These are phyloP conservation scores for Flaveria sonorensis DNA, from an alignment of 129 eudicot genomes.

Conservation along the genomic window DNA sequence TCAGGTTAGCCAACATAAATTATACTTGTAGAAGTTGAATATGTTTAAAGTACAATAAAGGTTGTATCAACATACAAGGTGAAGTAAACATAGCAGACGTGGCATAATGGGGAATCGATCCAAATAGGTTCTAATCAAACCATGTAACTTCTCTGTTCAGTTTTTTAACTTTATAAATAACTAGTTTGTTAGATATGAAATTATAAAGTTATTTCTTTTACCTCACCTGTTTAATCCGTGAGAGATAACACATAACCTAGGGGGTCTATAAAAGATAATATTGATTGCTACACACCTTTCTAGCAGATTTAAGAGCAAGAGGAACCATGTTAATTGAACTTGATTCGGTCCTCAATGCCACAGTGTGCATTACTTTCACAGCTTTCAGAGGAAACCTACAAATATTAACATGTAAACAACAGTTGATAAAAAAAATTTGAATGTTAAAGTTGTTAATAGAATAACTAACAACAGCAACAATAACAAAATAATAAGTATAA, in stretches of 20 bases:
- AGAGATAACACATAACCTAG: not conserved
- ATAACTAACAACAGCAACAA: slow-evolving; percentile 2
- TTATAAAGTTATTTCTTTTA: not conserved
- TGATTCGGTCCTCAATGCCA: slow-evolving; percentile 89
- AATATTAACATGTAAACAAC: slow-evolving; percentile 5
- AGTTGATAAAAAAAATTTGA: not conserved
- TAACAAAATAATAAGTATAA: not conserved
- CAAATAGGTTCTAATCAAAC: not conserved
- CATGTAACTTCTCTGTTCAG: not conserved
- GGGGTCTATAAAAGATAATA: not conserved
- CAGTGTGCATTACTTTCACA: slow-evolving; percentile 95
- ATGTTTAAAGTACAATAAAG: not conserved
- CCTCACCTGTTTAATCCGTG: not conserved
- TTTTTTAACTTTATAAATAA: not conserved
- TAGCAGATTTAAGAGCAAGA: slow-evolving; percentile 43
- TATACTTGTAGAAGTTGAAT: not conserved
- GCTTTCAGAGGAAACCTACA: slow-evolving; percentile 91
- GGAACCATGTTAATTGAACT: slow-evolving; percentile 48
- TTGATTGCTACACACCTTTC: slow-evolving; percentile 53
- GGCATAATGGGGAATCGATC: not conserved
- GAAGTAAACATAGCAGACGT: slow-evolving; percentile 2
- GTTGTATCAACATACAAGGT: not conserved
- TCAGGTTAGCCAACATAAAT: slow-evolving; percentile 19
- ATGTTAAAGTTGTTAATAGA: not conserved
- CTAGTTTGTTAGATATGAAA: not conserved